Percentiles rank a stretch among this genome's conserved stretches.
These are phyloP conservation scores for Chondrus crispus DNA, from an alignment of 23 red algal species.

Conservation along the genomic window DNA sequence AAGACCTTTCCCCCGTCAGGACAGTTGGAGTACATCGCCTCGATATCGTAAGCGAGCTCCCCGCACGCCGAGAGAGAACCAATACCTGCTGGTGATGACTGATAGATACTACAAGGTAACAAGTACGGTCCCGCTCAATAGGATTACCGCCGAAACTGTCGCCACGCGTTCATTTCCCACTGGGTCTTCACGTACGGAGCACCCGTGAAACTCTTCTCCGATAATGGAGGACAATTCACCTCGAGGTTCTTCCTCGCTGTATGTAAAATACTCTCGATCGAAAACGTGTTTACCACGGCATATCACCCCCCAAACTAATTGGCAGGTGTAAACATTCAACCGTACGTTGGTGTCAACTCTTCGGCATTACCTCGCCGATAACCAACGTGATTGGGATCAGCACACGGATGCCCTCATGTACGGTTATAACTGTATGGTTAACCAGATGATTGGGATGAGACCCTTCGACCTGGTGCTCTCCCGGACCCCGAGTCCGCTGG, in stretches of 20 bases:
- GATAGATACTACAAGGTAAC: not conserved
- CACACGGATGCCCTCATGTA: not conserved
- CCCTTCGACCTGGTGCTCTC: not conserved
- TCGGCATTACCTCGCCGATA: not conserved
- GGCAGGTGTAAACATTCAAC: slow-evolving; percentile 13
- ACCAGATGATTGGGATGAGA: not conserved
- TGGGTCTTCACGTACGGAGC: not conserved
- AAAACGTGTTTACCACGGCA: not conserved
- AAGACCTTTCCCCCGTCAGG: not conserved
- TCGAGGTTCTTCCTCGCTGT: not conserved
- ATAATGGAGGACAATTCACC: not conserved
- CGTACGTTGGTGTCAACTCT: not conserved
- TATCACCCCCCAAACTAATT: slow-evolving; percentile 12
- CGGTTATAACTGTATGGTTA: not conserved
- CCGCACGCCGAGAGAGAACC: not conserved
- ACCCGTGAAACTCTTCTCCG: not conserved
- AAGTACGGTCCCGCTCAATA: not conserved
- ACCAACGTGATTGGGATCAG: not conserved
- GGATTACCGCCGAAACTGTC: not conserved
- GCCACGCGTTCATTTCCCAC: not conserved
- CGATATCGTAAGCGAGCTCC: not conserved
- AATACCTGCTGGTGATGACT: not conserved
- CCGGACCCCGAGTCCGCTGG: not conserved
- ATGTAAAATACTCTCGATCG: not conserved
- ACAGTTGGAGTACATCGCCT: too few species aligned